These are phyloP conservation scores for Obba rivulosa DNA, from an alignment of 768 basidiomycete species.

Conservation along the genomic window DNA sequence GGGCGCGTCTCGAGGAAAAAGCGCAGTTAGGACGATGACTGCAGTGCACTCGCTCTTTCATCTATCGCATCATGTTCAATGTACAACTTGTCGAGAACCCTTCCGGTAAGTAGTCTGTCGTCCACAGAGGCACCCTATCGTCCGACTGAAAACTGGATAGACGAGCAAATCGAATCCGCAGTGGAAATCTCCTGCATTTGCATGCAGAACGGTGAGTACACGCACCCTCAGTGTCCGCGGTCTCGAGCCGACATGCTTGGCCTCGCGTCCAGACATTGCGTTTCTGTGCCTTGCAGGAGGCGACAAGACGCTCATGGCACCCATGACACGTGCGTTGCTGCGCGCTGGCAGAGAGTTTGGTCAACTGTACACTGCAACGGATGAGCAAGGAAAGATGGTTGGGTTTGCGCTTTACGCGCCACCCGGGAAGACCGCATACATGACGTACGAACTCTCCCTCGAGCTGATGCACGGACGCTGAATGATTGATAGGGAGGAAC, in stretches of 20 bases:
- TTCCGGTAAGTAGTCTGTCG: no score
- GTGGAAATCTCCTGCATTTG: constrained; percentile 6
- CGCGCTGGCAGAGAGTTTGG: constrained; percentile 12
- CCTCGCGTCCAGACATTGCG: constrained; percentile 8
- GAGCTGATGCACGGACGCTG: no score
- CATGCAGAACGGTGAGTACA: constrained; percentile 16
- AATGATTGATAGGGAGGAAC: constrained; percentile 4
- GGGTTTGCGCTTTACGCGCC: constrained; percentile 10
- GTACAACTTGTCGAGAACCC: no score
- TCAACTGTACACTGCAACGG: constrained; percentile 11
- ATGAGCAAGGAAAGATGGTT: constrained; percentile 10
- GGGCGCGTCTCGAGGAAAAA: no score
- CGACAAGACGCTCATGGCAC: constrained; percentile 3
- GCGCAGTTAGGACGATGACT: no score
- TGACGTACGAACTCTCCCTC: constrained; percentile 4
- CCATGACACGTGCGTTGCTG: constrained; percentile 12
- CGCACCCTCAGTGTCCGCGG: no score
- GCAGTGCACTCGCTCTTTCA: no score
- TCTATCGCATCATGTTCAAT: no score
- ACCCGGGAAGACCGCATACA: constrained; percentile 10
- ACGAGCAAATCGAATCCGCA: constrained; percentile 2
- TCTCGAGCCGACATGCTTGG: no score
- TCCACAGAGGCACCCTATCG: no score
- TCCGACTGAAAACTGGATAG: background rate
- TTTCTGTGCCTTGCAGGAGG: constrained; percentile 13